Conservation (phyloP, 495 filamentous ascomycete genomes). For the Neurospora pannonica region DNA sequence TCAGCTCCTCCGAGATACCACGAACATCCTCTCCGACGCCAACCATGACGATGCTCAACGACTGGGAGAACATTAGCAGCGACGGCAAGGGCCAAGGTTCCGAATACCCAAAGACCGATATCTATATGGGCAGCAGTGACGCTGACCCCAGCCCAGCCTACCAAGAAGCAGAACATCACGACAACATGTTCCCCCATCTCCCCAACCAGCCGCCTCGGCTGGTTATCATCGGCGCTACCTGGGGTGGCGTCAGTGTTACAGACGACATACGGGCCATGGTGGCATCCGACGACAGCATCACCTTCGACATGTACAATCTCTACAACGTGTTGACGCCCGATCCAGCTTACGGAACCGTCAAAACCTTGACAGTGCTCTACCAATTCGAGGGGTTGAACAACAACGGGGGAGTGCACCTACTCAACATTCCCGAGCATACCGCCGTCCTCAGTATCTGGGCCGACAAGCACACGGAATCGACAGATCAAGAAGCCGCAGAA, state of each 20-base stretch:
- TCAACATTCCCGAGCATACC: conserved; percentile 4
- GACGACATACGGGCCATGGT: conserved; percentile 8
- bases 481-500: background rate
- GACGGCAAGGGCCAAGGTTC: background rate
- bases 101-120: background rate
- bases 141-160: conserved; percentile 6
- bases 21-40: background rate
- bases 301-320: conserved; percentile 15
- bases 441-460: background rate
- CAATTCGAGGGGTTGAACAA: conserved; percentile 10
- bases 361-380: conserved; percentile 15
- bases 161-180: background rate
- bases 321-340: conserved; percentile 11
- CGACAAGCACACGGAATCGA: background rate
- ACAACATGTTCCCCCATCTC: background rate
- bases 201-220: conserved; percentile 7
- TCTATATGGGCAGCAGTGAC: background rate
- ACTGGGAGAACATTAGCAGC: background rate
- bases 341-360: conserved; percentile 8
- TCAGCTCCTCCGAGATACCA: background rate
- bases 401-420: background rate
- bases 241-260: conserved; percentile 19
- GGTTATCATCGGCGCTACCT: conserved; percentile 16
- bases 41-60: background rate
- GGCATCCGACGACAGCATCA: conserved; percentile 4